These are phyloP conservation scores for Hypoxylon cercidicola DNA, from an alignment of 495 filamentous ascomycete genomes.

Conservation along the genomic window DNA sequence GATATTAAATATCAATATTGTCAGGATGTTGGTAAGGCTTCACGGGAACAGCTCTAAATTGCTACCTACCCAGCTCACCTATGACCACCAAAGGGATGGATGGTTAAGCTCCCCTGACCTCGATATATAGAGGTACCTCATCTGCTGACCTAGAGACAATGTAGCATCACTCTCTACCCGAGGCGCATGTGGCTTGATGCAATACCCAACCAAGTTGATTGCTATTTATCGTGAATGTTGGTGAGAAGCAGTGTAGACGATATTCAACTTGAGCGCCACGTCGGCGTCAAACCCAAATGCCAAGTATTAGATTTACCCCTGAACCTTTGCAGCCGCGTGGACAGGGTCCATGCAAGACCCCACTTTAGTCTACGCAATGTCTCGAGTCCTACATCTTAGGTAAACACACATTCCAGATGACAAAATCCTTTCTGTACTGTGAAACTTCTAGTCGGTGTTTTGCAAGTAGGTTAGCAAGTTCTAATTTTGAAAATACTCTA, in stretches of 20 bases:
- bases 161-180: too few relatives aligned
- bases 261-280: constrained; percentile 7
- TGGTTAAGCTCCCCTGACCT: too few relatives aligned
- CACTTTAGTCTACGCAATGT: background rate
- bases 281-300: constrained; percentile 13
- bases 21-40: too few relatives aligned
- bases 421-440: too few relatives aligned
- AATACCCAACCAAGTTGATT: too few relatives aligned
- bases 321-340: constrained; percentile 38
- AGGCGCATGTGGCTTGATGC: too few relatives aligned
- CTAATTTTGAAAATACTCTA: background rate
- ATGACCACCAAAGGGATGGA: background rate
- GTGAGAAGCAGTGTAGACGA: background rate
- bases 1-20: too few relatives aligned
- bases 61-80: background rate
- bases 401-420: too few relatives aligned
- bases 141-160: background rate
- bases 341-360: constrained; percentile 12
- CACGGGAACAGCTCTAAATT: background rate
- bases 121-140: too few relatives aligned
- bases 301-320: constrained; percentile 15
- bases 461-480: background rate
- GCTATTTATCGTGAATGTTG: too few relatives aligned
- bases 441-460: too few relatives aligned
- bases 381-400: too few relatives aligned